Evolutionary conservation across 2,329 filamentous ascomycete genomes (phyloP).

Genomic region (Fusarium floridanum): DNA sequence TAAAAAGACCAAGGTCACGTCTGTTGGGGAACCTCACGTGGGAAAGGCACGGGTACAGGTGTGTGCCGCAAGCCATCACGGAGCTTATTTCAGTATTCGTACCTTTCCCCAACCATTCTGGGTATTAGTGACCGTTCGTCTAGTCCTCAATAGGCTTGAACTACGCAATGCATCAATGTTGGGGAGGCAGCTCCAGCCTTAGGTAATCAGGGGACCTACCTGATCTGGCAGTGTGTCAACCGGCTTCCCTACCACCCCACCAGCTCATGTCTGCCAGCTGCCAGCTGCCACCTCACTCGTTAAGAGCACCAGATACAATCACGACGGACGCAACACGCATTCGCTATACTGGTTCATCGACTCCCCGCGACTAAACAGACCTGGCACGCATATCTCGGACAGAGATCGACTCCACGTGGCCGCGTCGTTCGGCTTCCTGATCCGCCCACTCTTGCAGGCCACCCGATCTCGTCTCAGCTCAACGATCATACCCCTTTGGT

Average conservation of each 20-base stretch:
- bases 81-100: conserved; percentile 16
- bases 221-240: conserved; percentile 11
- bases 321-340: not conserved
- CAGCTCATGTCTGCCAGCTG: conserved; percentile 17
- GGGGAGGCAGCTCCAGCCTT: not conserved
- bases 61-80: conserved; percentile 15
- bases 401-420: not conserved
- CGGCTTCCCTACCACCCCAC: conserved; percentile 30
- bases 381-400: not conserved
- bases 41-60: conserved; percentile 37
- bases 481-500: not conserved
- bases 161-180: not conserved
- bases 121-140: not conserved
- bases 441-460: conserved; percentile 4
- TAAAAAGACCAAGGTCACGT: conserved; percentile 24
- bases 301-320: conserved; percentile 19
- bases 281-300: conserved; percentile 39
- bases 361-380: conserved; percentile 7
- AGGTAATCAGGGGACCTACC: conserved; percentile 25
- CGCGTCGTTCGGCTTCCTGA: not conserved
- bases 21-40: conserved; percentile 45
- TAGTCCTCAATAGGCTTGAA: conserved; percentile 6
- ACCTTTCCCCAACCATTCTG: not conserved
- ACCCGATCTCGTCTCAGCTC: not conserved
- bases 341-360: conserved; percentile 2